These are phyloP conservation scores for Monosporascus sp. DNA, from an alignment of 2,329 filamentous ascomycete genomes.

Conservation along the genomic window DNA sequence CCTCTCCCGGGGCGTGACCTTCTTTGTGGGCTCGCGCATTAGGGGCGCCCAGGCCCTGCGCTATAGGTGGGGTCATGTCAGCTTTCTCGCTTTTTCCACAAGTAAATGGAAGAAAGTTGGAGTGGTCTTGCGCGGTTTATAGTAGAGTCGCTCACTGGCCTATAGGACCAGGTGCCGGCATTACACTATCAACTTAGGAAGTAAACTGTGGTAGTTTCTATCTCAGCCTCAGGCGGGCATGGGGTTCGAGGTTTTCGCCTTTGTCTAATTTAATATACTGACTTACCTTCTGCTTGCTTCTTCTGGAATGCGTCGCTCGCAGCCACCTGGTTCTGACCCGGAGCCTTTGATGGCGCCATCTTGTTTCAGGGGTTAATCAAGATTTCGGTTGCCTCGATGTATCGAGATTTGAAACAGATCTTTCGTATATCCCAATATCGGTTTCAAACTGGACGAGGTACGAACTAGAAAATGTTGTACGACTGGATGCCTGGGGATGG, in stretches of 20 bases:
- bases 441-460: background rate
- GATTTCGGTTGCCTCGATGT: background rate
- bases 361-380: background rate
- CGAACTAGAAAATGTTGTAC: background rate
- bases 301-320: conserved; percentile 22
- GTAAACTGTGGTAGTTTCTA: background rate
- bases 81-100: background rate
- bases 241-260: background rate
- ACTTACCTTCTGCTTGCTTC: conserved; percentile 17
- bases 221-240: background rate
- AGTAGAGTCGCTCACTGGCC: background rate
- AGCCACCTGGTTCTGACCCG: conserved; percentile 17
- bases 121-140: background rate
- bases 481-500: background rate
- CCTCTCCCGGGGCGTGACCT: conserved; percentile 17
- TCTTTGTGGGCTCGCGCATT: conserved; percentile 21
- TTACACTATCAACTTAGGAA: background rate
- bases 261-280: no score
- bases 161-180: background rate
- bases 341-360: conserved; percentile 19
- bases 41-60: conserved; percentile 20
- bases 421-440: background rate
- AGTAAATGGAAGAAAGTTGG: conserved; percentile 1
- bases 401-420: background rate
- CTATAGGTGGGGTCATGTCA: conserved; percentile 5